phyloP scores from a whole-genome alignment of 148 eudicot genomes.

The Chenopodium formosanum region DNA sequence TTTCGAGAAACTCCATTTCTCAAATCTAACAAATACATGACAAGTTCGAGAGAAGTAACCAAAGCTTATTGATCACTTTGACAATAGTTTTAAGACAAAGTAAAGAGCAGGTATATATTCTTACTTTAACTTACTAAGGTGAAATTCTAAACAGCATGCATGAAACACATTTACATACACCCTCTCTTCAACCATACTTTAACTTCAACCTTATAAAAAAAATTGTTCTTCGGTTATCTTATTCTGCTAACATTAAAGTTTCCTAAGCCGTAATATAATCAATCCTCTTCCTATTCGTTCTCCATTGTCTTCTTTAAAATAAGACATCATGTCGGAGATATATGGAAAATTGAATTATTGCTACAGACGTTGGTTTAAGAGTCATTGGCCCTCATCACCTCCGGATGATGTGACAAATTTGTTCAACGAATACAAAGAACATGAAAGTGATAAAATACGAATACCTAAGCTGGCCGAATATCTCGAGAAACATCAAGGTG shows the following conservation, averaged over 20 bases:
- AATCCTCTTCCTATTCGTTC: neutral
- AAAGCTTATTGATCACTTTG: neutral
- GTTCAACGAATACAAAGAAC: neutral
- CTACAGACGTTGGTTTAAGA: conserved; percentile 16
- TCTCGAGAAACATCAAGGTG: conserved; percentile 29
- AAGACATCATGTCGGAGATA: conserved; percentile 11
- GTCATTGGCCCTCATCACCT: neutral
- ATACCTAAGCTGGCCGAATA: no score
- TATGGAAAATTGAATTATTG: neutral
- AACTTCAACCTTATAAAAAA: neutral
- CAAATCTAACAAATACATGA: neutral
- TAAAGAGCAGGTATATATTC: conserved; percentile 11
- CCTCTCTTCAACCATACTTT: neutral
- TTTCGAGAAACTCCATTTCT: neutral
- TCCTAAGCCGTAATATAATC: neutral
- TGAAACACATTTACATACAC: conserved; percentile 5
- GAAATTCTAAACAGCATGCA: conserved; percentile 7
- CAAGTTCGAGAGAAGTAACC: neutral
- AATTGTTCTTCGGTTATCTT: neutral
- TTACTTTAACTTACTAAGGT: neutral
- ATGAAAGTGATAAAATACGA: no score
- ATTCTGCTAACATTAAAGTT: neutral
- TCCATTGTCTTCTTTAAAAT: neutral
- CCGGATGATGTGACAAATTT: conserved; percentile 9
- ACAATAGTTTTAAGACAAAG: neutral